Evolutionary conservation across 2,329 filamentous ascomycete genomes (phyloP).

Genomic region (Thielaviopsis populi): DNA sequence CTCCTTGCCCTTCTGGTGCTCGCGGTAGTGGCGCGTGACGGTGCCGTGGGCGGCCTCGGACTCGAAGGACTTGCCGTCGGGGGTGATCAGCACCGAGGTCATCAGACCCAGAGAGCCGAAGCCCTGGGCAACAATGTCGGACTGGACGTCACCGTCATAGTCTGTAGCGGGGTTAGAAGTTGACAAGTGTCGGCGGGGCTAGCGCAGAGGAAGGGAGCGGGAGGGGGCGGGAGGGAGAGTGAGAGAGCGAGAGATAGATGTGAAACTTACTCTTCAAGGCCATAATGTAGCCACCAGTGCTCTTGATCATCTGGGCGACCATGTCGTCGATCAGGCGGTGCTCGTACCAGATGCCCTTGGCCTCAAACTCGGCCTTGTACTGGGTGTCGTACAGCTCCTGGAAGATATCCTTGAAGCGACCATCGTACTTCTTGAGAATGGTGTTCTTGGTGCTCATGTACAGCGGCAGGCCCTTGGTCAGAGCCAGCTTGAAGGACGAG

Average conservation of each 20-base stretch:
- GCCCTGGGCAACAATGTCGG: conserved; percentile 93
- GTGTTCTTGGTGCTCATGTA: conserved; percentile 99
- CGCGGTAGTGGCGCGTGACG: conserved; percentile 94
- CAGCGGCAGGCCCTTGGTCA: conserved; percentile 75
- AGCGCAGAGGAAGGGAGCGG: no score
- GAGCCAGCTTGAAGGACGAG: conserved; percentile 87
- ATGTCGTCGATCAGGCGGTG: conserved; percentile 98
- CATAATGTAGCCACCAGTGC: conserved; percentile 88
- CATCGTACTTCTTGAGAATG: conserved; percentile 97
- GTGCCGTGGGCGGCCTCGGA: conserved; percentile 96
- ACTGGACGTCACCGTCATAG: conserved; percentile 98
- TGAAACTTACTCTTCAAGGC: conserved; percentile 76
- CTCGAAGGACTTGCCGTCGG: conserved; percentile 92
- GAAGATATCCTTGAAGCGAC: conserved; percentile 98
- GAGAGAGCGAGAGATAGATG: not conserved
- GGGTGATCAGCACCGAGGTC: conserved; percentile 94
- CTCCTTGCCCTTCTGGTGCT: conserved; percentile 95
- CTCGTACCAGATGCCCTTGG: conserved; percentile 95
- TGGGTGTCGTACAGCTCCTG: conserved; percentile 82
- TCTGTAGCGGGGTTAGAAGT: conserved; percentile 36
- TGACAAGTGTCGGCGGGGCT: not conserved
- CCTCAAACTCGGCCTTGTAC: conserved; percentile 81
- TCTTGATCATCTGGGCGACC: conserved; percentile 99
- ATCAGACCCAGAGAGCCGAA: conserved; percentile 97
- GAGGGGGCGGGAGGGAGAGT: no score